Evolutionary conservation across 202 grass and related monocot genomes (phyloP), one percentile per base, ranked within the genome.

Genomic region (Miscanthus sacchariflorus): DNA sequence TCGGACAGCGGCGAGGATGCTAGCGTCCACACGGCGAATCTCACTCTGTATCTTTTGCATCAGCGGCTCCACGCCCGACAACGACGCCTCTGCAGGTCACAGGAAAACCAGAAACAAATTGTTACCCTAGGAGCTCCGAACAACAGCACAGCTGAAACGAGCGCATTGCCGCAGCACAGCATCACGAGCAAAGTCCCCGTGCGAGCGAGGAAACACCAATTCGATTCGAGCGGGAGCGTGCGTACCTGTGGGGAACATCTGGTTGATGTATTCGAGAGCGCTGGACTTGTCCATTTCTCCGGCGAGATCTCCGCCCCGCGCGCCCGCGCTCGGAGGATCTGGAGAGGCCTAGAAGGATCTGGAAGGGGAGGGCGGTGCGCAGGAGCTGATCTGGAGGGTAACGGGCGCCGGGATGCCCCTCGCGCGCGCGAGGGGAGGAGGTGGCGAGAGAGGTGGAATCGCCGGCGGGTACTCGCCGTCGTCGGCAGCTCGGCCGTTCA

Each of bases 31-130:
- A 72, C 94, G 93, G 36, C 94, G 91, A 93, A 99, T 99, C 91
- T 99, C 97, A 77, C 88, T 90, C 85, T 99, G 97, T 88, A 99
- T 99, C 90, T 99, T 99, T 79, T 97, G 97, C 97, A 99, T 99
- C 83, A 99, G 91, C 64, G 97, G 97, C 79, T 99, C 97, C 14
- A 99, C 97, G 43, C 97, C 97, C 43, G 90, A 90, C 38, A 99
- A 72, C 54, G 97, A 99, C 70, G 94, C 97, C 91, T 99, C 97
- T 99, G 90, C 56, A 87, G 81, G 50, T 27, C 36, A 72, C 48
- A 70, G 17, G 19, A 80, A 72, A 84, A 7, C 27, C 54, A 73
- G 79, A 69, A 7, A 28, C 74, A 88, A 46, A 65, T 18, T 72
- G 75, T 87, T 74, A 83, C 63, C 49, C 76, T 70, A 78, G 74